phyloP scores from a whole-genome alignment of 805 yeast genomes.

The Candida vartiovaarae region DNA sequence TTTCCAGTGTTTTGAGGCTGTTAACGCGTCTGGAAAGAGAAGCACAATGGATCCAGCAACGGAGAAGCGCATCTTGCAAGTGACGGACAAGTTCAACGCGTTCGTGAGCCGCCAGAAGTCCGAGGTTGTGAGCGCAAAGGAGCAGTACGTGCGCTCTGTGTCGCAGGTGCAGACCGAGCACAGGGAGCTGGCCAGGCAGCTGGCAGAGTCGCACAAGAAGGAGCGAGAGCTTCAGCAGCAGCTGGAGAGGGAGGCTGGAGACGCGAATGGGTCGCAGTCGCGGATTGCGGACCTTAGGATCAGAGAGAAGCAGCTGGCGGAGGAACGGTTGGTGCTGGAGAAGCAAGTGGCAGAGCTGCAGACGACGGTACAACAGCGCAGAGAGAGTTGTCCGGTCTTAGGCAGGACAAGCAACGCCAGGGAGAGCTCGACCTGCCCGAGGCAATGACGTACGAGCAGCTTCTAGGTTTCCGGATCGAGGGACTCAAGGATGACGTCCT shows the following conservation, averaged over 20 bases:
- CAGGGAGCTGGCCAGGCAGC: slow-evolving; percentile 22
- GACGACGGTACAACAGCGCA: slow-evolving; percentile 24
- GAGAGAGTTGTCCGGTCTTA: slow-evolving; percentile 27
- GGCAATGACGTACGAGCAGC: slow-evolving; percentile 40
- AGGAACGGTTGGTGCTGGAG: slow-evolving; percentile 24
- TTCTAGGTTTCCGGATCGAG: slow-evolving; percentile 49
- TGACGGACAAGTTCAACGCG: slow-evolving; percentile 32
- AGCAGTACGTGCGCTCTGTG: slow-evolving; percentile 26
- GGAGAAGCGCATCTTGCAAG: slow-evolving; percentile 31
- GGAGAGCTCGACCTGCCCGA: slow-evolving; percentile 44
- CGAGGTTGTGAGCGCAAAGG: slow-evolving; percentile 28
- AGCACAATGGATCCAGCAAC: not conserved
- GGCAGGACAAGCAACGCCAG: slow-evolving; percentile 35
- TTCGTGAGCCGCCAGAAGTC: slow-evolving; percentile 29
- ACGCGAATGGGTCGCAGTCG: slow-evolving; percentile 29
- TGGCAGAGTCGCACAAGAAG: slow-evolving; percentile 4
- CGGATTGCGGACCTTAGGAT: slow-evolving; percentile 25
- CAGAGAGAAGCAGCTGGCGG: slow-evolving; percentile 29
- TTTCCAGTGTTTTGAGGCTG: too few relatives aligned
- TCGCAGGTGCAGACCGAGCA: slow-evolving; percentile 28
- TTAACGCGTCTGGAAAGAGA: too few relatives aligned
- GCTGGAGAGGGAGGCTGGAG: slow-evolving; percentile 9
- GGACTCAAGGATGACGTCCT: slow-evolving; percentile 41
- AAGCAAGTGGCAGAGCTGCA: slow-evolving; percentile 29
- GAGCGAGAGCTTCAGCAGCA: slow-evolving; percentile 9